Base-by-base conservation (phyloP, 2,329 filamentous ascomycete genomes). In the Diaporthe citriasiana region DNA sequence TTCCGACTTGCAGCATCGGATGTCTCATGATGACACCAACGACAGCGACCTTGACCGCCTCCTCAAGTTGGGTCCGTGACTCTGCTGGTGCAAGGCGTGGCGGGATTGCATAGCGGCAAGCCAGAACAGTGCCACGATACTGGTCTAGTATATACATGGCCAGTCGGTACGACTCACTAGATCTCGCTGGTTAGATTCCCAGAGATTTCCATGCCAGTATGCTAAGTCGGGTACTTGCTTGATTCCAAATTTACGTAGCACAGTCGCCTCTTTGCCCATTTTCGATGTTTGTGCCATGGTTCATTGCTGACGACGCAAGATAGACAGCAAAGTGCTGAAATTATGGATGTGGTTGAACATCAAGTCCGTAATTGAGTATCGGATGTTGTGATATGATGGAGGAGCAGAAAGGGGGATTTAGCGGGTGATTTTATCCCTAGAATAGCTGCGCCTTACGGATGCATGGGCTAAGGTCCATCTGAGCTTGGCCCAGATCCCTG, bases 181-280 rank as follows among this genome's bases (percentile, higher is more conserved):
- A 69, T 10, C 63, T 60, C 17, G 1, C 63, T 30, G 55, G 45
- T 69, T 10, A 72, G 73, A 38, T 19, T n/a, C 30, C 35, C 53
- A 12, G 68, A 75, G 56, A 60, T 76, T 76, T 15, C 30, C 25
- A 71, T 71, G 70, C 60, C 27, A 74, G 45, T 66, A 57, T 73
- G 71, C n/a, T 30, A 70, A 15, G 73, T 66, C 3, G 56, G 38
- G 27, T 71, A 45, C 74, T 77, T 69, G 77, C 76, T 77, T 77
- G 69, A 77, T 77, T 74, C 76, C 74, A 51, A 77, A 56, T 66
- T 76, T 77, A 45, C 74, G 73, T 25, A 77, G 63, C 66, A 77
- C 76, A 40, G 38, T 69, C 42, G 71, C 68, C 33, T 72, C 63
- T 33, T 35, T 57, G 74, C 71, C 73, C 51, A 73, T 17, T 15